Conservation (phyloP, 495 filamentous ascomycete species). For the Trichoderma asperelloides region DNA sequence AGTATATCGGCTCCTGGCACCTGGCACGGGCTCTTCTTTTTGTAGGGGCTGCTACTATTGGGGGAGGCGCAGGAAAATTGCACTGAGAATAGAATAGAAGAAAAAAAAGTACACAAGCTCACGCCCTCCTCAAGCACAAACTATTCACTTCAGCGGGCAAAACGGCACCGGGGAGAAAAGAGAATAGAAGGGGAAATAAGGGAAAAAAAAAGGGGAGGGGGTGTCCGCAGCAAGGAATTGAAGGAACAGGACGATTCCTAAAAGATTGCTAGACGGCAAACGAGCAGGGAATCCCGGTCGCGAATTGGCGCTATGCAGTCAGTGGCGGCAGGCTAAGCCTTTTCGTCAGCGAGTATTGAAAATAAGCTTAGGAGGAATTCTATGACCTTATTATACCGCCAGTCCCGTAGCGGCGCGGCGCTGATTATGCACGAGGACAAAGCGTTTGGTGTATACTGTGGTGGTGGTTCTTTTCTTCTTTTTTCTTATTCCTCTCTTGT, state of each 20-base stretch:
- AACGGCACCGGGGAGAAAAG: background rate
- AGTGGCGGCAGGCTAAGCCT: slow-evolving; percentile 5
- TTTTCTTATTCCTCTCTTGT: no score
- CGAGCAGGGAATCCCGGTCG: background rate
- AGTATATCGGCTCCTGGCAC: background rate
- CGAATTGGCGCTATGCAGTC: slow-evolving; percentile 1
- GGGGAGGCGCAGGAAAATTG: background rate
- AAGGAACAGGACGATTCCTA: background rate
- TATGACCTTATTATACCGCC: slow-evolving; percentile 1
- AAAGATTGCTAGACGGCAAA: background rate
- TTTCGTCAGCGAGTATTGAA: slow-evolving; percentile 7
- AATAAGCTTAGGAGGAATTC: slow-evolving; percentile 9
- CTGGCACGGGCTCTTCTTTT: background rate
- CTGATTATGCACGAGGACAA: background rate
- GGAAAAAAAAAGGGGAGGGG: background rate
- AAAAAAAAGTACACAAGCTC: background rate
- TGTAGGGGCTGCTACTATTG: background rate
- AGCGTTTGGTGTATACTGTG: background rate
- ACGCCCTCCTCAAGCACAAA: background rate
- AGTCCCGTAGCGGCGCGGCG: background rate
- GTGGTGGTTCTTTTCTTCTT: background rate
- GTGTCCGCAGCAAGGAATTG: background rate
- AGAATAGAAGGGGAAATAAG: background rate
- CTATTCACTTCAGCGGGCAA: background rate
- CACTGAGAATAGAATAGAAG: background rate